These are phyloP conservation scores for Cyberlindnera suaveolens DNA, from an alignment of 805 yeast genomes.

Conservation along the genomic window DNA sequence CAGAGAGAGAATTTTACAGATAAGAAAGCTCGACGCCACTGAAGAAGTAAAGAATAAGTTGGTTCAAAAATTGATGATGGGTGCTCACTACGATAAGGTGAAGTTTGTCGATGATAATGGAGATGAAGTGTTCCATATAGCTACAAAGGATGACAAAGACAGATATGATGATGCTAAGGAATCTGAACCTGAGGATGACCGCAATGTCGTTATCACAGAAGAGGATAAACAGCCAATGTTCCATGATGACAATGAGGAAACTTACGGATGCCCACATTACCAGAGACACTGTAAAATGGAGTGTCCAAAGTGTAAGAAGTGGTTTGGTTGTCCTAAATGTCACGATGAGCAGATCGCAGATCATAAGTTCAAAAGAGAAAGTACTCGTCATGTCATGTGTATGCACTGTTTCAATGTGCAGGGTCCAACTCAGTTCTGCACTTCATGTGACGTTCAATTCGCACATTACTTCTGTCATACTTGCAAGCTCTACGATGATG, in stretches of 20 bases:
- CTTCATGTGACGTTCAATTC: conserved; percentile 57
- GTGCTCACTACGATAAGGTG: conserved; percentile 49
- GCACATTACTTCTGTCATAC: conserved; percentile 72
- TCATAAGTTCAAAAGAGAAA: conserved; percentile 54
- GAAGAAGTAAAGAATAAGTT: conserved; percentile 26
- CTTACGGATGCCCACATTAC: conserved; percentile 79
- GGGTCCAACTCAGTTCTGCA: conserved; percentile 62
- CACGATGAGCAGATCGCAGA: conserved; percentile 56
- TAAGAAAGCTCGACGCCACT: conserved; percentile 15
- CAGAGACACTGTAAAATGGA: conserved; percentile 78
- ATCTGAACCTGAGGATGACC: conserved; percentile 11
- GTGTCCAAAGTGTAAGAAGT: conserved; percentile 65
- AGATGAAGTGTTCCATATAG: conserved; percentile 21
- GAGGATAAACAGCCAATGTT: conserved; percentile 44
- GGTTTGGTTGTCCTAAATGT: conserved; percentile 82
- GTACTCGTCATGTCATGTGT: conserved; percentile 68
- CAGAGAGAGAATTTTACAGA: conserved; percentile 43
- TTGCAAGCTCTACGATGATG: conserved; percentile 82
- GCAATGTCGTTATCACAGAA: conserved; percentile 34
- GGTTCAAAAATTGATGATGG: conserved; percentile 64
- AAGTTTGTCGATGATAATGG: conserved; percentile 26
- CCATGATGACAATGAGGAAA: conserved; percentile 34
- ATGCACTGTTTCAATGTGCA: conserved; percentile 78
- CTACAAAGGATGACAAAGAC: conserved; percentile 8
- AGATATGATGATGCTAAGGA: conserved; percentile 11